These are phyloP conservation scores for Pontederia crassipes DNA, from an alignment of 176 grass and related monocot genomes.

Conservation along the genomic window DNA sequence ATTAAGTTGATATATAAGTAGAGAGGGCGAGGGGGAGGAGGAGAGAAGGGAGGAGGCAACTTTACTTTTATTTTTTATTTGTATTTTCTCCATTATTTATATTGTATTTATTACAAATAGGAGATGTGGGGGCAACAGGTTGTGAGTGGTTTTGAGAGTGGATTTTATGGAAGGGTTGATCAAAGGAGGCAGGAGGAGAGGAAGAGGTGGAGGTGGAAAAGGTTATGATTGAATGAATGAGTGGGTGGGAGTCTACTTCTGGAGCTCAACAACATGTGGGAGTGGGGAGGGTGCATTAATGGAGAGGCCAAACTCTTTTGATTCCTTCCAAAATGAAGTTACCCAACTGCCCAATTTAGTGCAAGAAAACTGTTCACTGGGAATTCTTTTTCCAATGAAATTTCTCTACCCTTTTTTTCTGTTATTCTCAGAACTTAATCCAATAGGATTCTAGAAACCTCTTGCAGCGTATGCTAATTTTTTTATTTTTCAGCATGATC, in stretches of 20 bases:
- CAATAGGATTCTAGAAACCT: no score
- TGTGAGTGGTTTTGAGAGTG: conserved; percentile 1
- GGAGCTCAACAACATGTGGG: neutral
- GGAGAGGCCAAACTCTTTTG: neutral
- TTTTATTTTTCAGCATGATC: no score
- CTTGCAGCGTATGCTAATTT: no score
- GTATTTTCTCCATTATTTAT: neutral
- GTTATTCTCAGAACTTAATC: no score
- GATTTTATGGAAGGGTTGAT: conserved; percentile 1
- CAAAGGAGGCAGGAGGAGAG: neutral
- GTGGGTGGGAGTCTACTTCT: conserved; percentile 12
- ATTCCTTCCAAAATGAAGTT: no score
- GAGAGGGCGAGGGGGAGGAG: neutral
- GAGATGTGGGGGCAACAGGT: conserved; percentile 10
- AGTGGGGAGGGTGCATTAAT: neutral
- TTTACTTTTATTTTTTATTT: neutral
- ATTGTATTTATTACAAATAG: conserved; percentile 2
- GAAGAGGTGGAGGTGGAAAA: neutral
- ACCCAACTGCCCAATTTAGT: no score
- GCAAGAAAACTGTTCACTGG: no score
- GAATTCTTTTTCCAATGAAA: no score
- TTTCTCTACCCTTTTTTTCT: no score
- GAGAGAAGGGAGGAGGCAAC: no score
- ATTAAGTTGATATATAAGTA: conserved; percentile 2
- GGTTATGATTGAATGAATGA: conserved; percentile 16